A percentile compares a stretch with the other conserved stretches of the same genome.
phyloP scores from a whole-genome alignment of 371 early-diverging fungal species.

The Nosema muscidifuracis region DNA sequence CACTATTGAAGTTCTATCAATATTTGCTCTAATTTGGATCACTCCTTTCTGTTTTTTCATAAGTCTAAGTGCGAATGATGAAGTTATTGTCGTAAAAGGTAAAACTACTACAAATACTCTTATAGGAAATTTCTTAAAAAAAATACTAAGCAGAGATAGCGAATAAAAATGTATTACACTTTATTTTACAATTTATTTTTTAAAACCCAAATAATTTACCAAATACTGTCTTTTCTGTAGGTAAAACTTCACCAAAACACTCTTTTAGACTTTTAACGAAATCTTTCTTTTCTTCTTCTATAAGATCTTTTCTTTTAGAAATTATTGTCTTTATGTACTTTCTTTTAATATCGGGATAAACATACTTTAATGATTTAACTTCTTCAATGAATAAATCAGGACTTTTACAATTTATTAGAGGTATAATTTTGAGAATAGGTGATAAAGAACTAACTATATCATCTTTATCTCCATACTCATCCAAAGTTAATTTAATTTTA shows the following conservation, averaged over 20 bases:
- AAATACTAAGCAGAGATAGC: constrained; percentile 7
- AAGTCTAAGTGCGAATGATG: constrained; percentile 62
- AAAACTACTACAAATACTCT: constrained; percentile 46
- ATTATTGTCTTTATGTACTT: constrained; percentile 44
- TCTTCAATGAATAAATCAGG: constrained; percentile 54
- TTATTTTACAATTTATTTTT: background rate
- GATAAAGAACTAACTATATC: constrained; percentile 34
- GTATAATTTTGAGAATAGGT: constrained; percentile 44
- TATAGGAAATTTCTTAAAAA: constrained; percentile 42
- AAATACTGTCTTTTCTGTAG: constrained; percentile 33
- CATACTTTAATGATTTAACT: constrained; percentile 41
- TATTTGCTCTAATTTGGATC: constrained; percentile 61
- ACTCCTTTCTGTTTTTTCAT: constrained; percentile 63
- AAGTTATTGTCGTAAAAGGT: constrained; percentile 44
- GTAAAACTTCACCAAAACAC: constrained; percentile 21
- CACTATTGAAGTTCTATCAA: constrained; percentile 51
- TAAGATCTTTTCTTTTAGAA: constrained; percentile 40
- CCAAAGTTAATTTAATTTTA: constrained; percentile 39
- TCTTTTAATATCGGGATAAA: constrained; percentile 38
- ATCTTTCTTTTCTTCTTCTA: constrained; percentile 37
- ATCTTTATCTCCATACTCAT: constrained; percentile 45
- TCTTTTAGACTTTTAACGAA: constrained; percentile 30
- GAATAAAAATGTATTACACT: background rate
- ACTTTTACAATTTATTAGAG: constrained; percentile 52
- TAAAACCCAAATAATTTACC: constrained; percentile 20